Evolutionary conservation across 2,329 filamentous ascomycete genomes (phyloP).

Genomic region (Macrophomina pseudophaseolina): DNA sequence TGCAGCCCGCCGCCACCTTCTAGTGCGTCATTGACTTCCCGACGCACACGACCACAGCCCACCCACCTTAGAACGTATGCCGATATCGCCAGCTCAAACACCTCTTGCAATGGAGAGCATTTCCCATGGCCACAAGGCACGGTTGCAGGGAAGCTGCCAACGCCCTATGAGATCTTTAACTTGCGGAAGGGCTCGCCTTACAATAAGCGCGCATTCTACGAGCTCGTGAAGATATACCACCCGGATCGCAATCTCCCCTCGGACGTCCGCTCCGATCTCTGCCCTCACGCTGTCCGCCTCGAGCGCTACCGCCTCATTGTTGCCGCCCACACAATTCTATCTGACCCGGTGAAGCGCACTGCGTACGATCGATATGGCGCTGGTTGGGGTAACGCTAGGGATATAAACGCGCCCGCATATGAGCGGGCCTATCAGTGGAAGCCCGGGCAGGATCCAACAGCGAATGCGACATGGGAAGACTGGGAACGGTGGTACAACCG

Average conservation of each 20-base stretch:
- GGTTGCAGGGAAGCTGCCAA: conserved; percentile 59
- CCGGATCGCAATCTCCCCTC: conserved; percentile 68
- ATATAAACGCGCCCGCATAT: conserved; percentile 34
- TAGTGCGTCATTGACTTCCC: conserved; percentile 48
- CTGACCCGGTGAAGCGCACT: conserved; percentile 75
- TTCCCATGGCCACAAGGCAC: conserved; percentile 41
- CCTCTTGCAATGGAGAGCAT: conserved; percentile 26
- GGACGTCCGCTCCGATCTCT: conserved; percentile 41
- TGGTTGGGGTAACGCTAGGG: conserved; percentile 71
- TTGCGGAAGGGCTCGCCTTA: conserved; percentile 69
- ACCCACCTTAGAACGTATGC: conserved; percentile 35
- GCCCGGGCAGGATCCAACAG: conserved; percentile 54
- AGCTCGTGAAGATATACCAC: conserved; percentile 95
- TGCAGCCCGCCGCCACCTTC: conserved; percentile 35
- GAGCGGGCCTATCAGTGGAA: conserved; percentile 34
- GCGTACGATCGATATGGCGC: conserved; percentile 82
- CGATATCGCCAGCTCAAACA: conserved; percentile 31
- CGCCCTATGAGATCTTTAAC: conserved; percentile 89
- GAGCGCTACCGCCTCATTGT: conserved; percentile 91
- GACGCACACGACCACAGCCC: conserved; percentile 39
- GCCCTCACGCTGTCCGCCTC: conserved; percentile 67
- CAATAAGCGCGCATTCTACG: conserved; percentile 82
- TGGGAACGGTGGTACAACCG: conserved; percentile 70
- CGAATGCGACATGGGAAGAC: conserved; percentile 97
- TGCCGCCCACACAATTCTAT: conserved; percentile 85